Base-by-base conservation (phyloP, 2,329 filamentous ascomycete species). In the Zalaria obscura region DNA sequence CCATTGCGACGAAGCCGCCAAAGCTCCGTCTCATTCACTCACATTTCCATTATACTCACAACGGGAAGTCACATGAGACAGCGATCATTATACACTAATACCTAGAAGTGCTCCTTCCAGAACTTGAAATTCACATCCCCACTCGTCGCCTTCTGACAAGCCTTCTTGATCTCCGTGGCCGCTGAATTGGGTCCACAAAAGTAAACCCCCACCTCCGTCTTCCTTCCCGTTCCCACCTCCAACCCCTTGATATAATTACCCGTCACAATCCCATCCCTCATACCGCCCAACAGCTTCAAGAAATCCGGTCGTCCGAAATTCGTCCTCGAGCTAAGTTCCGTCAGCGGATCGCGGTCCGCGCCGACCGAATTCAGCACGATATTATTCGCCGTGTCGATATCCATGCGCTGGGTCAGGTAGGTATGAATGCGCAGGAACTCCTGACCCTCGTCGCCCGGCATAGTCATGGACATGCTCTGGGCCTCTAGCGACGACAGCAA, bases 361-460 rank as follows among this genome's bases (percentile, higher is more conserved):
- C 91, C 91, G 11, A 96, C 89, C 41, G 80, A 88, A 68, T 98
- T 96, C 48, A 98, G 76, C 38, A 95, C 86, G 58, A 98, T 96
- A 62, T 98, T 98, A 53, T 95, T 83, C 2, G 87, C 81, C 0
- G 86, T 94, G 60, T 98, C 88, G 52, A 80, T 75, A 61, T 96
- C 89, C 45, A 96, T 76, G 54, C 80, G 83, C 63, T 96, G 88
- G 1, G 91, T 98, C 32, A 98, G 80, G 58, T 95, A 98, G 1
- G 88, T 96, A 68, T 98, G 91, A 50, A 98, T 98, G 61, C 88
- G 86, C 54, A 98, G 69, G 73, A 98, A 98, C 56, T 96, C 87
- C 0, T 62, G 59, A 26, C 76, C 76, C 25, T 76, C 75, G 40
- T 76, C 76, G 27, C 76, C 75, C 1, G 54, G 46, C 5, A 58